These are phyloP conservation scores for Daucus carota DNA, from an alignment of 129 eudicot genomes.

Conservation along the genomic window DNA sequence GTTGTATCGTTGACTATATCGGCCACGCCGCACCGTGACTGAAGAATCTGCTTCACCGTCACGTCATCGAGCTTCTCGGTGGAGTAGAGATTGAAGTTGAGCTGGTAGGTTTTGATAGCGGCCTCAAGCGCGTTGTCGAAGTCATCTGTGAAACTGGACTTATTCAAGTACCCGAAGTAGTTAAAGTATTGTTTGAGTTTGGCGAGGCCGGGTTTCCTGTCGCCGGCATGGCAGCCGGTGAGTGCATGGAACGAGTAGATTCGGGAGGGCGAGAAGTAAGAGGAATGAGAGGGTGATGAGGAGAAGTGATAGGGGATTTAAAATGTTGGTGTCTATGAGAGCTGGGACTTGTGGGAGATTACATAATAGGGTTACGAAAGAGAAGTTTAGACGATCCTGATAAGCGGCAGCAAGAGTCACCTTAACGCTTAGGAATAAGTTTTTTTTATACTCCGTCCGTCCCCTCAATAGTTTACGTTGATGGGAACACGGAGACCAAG, in stretches of 20 bases:
- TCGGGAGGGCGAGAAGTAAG: neutral
- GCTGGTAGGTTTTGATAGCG: slow-evolving; percentile 45
- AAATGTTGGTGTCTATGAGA: neutral
- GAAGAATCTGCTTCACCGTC: slow-evolving; percentile 38
- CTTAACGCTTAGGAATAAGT: neutral
- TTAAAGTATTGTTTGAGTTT: slow-evolving; percentile 54
- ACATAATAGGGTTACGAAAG: neutral
- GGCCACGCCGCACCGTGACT: slow-evolving; percentile 68
- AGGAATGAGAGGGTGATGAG: neutral
- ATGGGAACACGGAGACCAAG: too few species aligned
- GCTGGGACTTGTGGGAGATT: neutral
- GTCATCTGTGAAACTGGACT: slow-evolving; percentile 28
- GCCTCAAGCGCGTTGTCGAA: slow-evolving; percentile 33
- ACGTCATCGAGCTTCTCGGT: slow-evolving; percentile 54
- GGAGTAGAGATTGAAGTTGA: slow-evolving; percentile 51
- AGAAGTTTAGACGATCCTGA: neutral
- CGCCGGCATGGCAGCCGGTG: slow-evolving; percentile 48
- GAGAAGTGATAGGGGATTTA: neutral
- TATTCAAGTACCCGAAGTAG: slow-evolving; percentile 48
- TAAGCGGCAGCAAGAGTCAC: neutral
- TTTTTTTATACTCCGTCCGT: too few species aligned
- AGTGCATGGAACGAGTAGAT: slow-evolving; percentile 27
- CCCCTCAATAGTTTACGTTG: too few species aligned
- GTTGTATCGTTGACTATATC: slow-evolving; percentile 57
- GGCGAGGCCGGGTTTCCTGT: slow-evolving; percentile 28